Conservation (phyloP, 2,329 filamentous ascomycete species). For the Aspergillus ruber region DNA sequence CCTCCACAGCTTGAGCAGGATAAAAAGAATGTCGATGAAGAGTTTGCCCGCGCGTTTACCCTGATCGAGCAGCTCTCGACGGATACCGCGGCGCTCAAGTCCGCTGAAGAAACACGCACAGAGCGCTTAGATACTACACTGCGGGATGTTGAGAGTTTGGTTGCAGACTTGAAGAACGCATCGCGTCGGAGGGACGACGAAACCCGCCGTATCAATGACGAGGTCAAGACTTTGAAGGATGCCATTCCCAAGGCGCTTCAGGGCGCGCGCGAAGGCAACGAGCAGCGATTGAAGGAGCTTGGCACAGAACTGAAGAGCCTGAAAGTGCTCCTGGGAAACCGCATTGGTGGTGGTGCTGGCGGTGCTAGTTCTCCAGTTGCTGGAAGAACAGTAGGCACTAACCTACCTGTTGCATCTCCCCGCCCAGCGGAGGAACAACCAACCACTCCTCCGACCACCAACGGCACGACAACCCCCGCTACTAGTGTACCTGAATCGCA, state of each 20-base stretch:
- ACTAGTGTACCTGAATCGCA: slow-evolving; percentile 2
- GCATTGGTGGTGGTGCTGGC: slow-evolving; percentile 41
- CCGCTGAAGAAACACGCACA: slow-evolving; percentile 75
- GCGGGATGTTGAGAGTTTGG: slow-evolving; percentile 74
- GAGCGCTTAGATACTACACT: slow-evolving; percentile 76
- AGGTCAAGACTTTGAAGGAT: slow-evolving; percentile 75
- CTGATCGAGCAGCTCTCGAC: slow-evolving; percentile 86
- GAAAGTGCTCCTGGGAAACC: slow-evolving; percentile 73
- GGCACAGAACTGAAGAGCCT: slow-evolving; percentile 83
- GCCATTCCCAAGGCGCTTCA: slow-evolving; percentile 83
- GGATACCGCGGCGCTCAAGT: slow-evolving; percentile 83
- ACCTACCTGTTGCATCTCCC: slow-evolving; percentile 15
- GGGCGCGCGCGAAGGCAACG: slow-evolving; percentile 76
- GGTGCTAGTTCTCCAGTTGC: slow-evolving; percentile 22
- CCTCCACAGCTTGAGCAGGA: slow-evolving; percentile 90
- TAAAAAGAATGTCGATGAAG: slow-evolving; percentile 84
- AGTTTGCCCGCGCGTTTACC: slow-evolving; percentile 85
- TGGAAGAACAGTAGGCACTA: slow-evolving; percentile 23
- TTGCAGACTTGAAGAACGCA: slow-evolving; percentile 73
- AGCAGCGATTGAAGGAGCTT: slow-evolving; percentile 75
- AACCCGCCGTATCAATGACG: slow-evolving; percentile 74
- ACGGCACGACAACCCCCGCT: slow-evolving; percentile 19
- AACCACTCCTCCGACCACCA: slow-evolving; percentile 15
- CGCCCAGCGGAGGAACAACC: slow-evolving; percentile 17
- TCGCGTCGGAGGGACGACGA: slow-evolving; percentile 82